Evolutionary conservation across 163 green algal genomes (phyloP).

Genomic region (Chlamydomonas reinhardtii): DNA sequence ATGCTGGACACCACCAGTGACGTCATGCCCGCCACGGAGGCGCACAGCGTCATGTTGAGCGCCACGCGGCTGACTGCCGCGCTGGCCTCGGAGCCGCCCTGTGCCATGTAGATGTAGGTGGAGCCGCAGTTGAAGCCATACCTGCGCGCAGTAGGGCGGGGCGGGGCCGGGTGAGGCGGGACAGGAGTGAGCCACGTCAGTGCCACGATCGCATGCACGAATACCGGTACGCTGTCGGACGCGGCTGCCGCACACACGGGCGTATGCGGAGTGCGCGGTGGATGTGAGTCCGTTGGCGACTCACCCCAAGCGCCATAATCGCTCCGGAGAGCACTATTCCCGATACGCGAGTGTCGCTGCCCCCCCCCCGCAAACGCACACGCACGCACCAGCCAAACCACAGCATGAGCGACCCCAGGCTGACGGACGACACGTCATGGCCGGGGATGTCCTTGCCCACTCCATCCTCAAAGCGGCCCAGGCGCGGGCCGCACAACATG

Average conservation of each 20-base stretch:
- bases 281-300: too few species aligned
- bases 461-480: slow-evolving; percentile 68
- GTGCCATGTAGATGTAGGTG: slow-evolving; percentile 57
- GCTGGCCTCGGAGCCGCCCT: neutral
- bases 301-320: too few species aligned
- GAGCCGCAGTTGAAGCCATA: slow-evolving; percentile 68
- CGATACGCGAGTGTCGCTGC: too few species aligned
- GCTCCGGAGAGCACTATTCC: too few species aligned
- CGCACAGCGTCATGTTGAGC: slow-evolving; percentile 66
- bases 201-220: too few species aligned
- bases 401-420: slow-evolving; percentile 73
- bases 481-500: slow-evolving; percentile 50
- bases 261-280: too few species aligned
- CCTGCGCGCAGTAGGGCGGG: neutral
- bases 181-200: too few species aligned
- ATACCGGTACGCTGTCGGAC: too few species aligned
- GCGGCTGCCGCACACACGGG: too few species aligned
- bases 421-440: slow-evolving; percentile 71
- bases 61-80: slow-evolving; percentile 53
- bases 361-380: neutral
- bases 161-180: too few species aligned
- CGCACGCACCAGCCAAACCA: slow-evolving; percentile 47
- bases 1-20: slow-evolving; percentile 47
- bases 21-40: slow-evolving; percentile 50
- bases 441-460: slow-evolving; percentile 62